Evolutionary conservation across 192 early-diverging fungal genomes (phyloP).

Genomic region (Entomortierella chlamydospora): DNA sequence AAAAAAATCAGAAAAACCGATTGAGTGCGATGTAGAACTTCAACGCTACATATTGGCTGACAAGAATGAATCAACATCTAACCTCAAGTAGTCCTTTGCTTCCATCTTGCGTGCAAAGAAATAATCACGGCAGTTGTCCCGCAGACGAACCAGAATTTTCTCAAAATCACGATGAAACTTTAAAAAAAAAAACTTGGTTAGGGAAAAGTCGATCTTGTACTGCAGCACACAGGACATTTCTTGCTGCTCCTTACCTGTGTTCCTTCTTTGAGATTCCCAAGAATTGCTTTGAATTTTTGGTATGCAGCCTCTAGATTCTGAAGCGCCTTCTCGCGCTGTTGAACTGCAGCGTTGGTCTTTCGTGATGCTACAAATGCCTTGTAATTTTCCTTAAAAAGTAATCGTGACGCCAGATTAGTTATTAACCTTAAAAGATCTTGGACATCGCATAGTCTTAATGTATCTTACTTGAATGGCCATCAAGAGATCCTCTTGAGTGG

Average conservation of each 20-base stretch:
- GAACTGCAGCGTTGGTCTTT: slow-evolving; percentile 67
- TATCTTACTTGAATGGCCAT: slow-evolving; percentile 58
- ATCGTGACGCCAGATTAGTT: no score
- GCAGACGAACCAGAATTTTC: slow-evolving; percentile 68
- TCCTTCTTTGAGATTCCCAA: slow-evolving; percentile 82
- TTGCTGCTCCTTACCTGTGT: slow-evolving; percentile 64
- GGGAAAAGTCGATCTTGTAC: background rate
- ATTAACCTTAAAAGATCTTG: no score
- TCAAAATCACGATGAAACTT: slow-evolving; percentile 66
- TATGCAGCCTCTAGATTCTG: slow-evolving; percentile 83
- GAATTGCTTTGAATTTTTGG: slow-evolving; percentile 78
- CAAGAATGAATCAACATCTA: no score
- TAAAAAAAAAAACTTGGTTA: background rate
- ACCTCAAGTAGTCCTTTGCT: slow-evolving; percentile 64
- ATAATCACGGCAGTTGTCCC: slow-evolving; percentile 76
- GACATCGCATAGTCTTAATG: background rate
- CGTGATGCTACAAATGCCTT: slow-evolving; percentile 72
- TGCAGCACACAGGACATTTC: background rate
- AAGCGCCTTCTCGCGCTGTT: slow-evolving; percentile 79
- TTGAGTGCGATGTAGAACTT: no score
- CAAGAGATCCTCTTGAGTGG: slow-evolving; percentile 73
- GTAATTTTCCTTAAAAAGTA: slow-evolving; percentile 63
- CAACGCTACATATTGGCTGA: no score
- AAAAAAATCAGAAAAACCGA: no score
- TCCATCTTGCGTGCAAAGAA: slow-evolving; percentile 76